These are phyloP conservation scores for Conringia planisiliqua DNA, from an alignment of 345 rosid species.

Conservation along the genomic window DNA sequence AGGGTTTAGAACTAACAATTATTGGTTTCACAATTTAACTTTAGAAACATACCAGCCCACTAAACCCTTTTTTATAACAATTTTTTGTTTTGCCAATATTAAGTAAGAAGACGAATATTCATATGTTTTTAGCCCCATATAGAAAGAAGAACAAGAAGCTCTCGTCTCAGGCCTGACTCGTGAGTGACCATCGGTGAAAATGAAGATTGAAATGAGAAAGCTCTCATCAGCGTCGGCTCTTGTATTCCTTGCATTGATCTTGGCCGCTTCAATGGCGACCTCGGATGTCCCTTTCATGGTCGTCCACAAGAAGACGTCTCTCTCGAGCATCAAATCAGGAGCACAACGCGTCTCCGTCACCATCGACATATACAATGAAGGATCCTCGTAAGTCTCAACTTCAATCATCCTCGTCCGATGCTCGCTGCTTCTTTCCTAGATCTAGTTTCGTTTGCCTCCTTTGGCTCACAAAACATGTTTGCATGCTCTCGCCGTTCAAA, in stretches of 20 bases:
- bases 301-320: conserved; percentile 81
- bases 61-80: too few species aligned
- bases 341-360: conserved; percentile 75
- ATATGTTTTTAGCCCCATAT: neutral
- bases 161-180: neutral
- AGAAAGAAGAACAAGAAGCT: neutral
- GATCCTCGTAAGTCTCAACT: conserved; percentile 58
- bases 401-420: neutral
- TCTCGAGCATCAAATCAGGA: conserved; percentile 66
- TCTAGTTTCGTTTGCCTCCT: neutral
- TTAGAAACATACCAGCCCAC: too few species aligned
- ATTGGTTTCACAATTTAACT: too few species aligned
- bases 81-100: too few species aligned
- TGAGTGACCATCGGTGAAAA: neutral
- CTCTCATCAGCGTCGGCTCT: conserved; percentile 36
- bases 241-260: conserved; percentile 32
- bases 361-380: conserved; percentile 77
- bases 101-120: neutral
- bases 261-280: conserved; percentile 42
- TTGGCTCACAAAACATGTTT: neutral
- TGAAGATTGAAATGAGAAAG: conserved; percentile 12
- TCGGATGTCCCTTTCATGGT: conserved; percentile 77
- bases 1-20: too few species aligned
- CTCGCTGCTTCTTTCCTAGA: neutral
- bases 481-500: neutral